Evolutionary conservation across 2,329 filamentous ascomycete species (phyloP), one percentile per base, ranked within the genome.

Genomic region (Fusarium sp.): DNA sequence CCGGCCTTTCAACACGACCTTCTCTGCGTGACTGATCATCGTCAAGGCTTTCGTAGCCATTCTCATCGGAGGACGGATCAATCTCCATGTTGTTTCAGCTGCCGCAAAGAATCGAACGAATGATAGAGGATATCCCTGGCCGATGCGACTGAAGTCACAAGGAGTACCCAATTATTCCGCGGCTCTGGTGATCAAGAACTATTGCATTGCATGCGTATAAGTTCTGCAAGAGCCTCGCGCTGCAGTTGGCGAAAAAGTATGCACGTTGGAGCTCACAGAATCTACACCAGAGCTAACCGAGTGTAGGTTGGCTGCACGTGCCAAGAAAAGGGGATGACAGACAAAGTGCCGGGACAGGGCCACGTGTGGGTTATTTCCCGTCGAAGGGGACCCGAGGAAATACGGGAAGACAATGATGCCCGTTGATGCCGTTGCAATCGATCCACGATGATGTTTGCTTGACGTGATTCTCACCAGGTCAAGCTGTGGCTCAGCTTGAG

Each of bases 1-100:
- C 47, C 18, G 38, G 47, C 37, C 47, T 62, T 20, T 60, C 69
- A 31, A 27, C 54, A 40, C 66, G 38, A 4, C 58, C 47, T n/a
- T 57, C 72, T 34, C 70, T 66, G 13, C 24, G 45, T 45, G 69
- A 54, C 9, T 72, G 72, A 9, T 57, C 35, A n/a, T 77, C 66
- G 24, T 63, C 71, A 10, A 65, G 63, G 59, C 76, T 77, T 58
- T 75, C 71, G 40, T 76, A 78, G 42, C 50, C 67, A 45, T 75
- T 75, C 34, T 78, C 76, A 29, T 77, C 74, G 0, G 73, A 76
- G 13, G 70, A 75, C 8, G 42, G 34, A 16, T 75, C 70, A 62
- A 72, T 69, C 13, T 24, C 66, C 16, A 47, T 45, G 58, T 31
- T 35, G 13, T 16, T 9, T 34, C 13, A 38, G 16, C 8, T 67